A percentile compares a stretch with the other conserved stretches of the same genome.
phyloP scores from a whole-genome alignment of 2,329 filamentous ascomycete species.

The Penicillium sp. region DNA sequence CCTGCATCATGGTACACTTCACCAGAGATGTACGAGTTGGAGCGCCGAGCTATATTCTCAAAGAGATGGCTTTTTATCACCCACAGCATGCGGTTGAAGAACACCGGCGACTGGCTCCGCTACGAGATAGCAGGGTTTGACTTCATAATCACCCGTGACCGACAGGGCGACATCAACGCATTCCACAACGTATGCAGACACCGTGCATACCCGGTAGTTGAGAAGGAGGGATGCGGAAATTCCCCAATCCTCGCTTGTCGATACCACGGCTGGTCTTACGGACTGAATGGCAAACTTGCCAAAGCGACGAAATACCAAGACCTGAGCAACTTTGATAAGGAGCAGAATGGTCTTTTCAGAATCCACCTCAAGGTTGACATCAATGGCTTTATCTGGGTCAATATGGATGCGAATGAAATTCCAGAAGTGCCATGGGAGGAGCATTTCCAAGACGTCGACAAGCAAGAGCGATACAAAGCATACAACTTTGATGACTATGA shows the following conservation, averaged over 20 bases:
- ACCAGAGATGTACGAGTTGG: constrained; percentile 24
- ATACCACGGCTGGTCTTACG: constrained; percentile 26
- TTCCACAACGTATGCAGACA: constrained; percentile 26
- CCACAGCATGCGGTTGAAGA: constrained; percentile 22
- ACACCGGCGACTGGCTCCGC: constrained; percentile 23
- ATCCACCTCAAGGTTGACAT: constrained; percentile 24
- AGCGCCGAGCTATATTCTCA: constrained; percentile 23
- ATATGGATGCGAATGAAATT: constrained; percentile 21
- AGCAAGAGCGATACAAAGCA: constrained; percentile 20
- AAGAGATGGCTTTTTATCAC: constrained; percentile 24
- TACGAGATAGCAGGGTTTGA: constrained; percentile 23
- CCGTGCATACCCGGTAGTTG: constrained; percentile 23
- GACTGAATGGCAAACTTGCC: constrained; percentile 24
- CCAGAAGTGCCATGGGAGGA: constrained; percentile 24
- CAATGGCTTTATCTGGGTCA: constrained; percentile 25
- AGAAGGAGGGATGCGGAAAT: constrained; percentile 21
- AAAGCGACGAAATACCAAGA: constrained; percentile 22
- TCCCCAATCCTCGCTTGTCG: constrained; percentile 21
- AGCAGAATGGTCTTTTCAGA: constrained; percentile 19
- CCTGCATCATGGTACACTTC: constrained; percentile 25
- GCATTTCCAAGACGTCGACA: constrained; percentile 22
- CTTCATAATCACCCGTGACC: constrained; percentile 23
- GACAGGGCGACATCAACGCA: constrained; percentile 19
- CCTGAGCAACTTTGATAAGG: constrained; percentile 16
- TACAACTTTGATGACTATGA: constrained; percentile 24